These are phyloP conservation scores for Aurantiochytrium sp. DNA, from an alignment of 108 stramenopile genomes.

Conservation along the genomic window DNA sequence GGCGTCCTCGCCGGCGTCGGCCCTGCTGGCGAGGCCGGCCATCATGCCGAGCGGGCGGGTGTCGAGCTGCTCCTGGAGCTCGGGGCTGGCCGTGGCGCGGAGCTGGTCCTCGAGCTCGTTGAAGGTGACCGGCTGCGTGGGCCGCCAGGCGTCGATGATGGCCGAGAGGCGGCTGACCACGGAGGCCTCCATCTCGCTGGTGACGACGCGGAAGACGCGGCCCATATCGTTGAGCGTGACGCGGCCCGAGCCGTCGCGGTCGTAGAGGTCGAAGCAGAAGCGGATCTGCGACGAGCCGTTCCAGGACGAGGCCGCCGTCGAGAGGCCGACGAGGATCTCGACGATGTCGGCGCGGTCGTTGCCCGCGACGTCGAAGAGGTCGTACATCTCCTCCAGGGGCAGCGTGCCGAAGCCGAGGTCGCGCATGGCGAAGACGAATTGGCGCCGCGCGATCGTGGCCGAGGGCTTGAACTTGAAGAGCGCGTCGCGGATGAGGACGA, in stretches of 20 bases:
- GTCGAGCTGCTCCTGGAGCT: not conserved
- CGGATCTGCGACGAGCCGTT: conserved; percentile 15
- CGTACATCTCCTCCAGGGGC: not conserved
- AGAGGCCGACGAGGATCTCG: not conserved
- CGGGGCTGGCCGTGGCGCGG: not conserved
- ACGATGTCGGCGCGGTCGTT: conserved; percentile 21
- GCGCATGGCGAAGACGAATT: not conserved
- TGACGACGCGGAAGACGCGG: not conserved
- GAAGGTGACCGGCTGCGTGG: not conserved
- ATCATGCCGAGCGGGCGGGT: not conserved
- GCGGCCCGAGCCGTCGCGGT: conserved; percentile 4
- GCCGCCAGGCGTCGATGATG: not conserved
- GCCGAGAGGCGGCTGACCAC: not conserved
- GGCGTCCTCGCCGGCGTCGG: not conserved
- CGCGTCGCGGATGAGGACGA: not conserved
- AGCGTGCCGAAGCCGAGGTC: not conserved
- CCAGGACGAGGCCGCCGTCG: not conserved
- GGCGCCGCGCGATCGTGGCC: not conserved
- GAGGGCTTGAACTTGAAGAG: not conserved
- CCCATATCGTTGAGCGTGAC: not conserved
- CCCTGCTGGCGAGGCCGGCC: not conserved
- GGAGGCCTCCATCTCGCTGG: not conserved
- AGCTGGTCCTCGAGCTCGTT: not conserved
- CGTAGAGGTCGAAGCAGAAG: conserved; percentile 19
- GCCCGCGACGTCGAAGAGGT: not conserved